Evolutionary conservation across 2,329 filamentous ascomycete genomes (phyloP).

Genomic region (Trichoderma lentiforme): DNA sequence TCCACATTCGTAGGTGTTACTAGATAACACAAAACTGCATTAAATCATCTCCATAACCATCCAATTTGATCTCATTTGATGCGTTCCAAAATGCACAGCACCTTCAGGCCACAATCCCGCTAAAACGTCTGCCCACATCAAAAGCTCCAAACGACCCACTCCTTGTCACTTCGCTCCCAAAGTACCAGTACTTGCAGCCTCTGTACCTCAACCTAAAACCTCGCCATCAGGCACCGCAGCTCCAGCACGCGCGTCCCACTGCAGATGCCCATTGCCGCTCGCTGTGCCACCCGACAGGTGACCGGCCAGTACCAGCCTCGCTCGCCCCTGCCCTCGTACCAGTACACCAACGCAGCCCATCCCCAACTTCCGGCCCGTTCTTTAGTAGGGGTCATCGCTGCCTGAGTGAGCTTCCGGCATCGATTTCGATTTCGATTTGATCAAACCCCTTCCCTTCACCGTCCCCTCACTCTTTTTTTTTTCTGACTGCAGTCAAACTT

Average conservation of each 20-base stretch:
- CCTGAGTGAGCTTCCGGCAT: constrained; percentile 10
- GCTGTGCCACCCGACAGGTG: not conserved
- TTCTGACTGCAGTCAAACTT: not conserved
- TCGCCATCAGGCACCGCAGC: not conserved
- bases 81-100: no score
- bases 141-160: not conserved
- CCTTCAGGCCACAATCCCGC: not conserved
- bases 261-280: not conserved
- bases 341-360: not conserved
- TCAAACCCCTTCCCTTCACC: constrained; percentile 8
- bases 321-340: not conserved
- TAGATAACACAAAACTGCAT: not conserved
- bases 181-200: not conserved
- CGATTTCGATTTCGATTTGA: constrained; percentile 6
- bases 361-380: not conserved
- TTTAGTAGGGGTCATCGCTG: constrained; percentile 12
- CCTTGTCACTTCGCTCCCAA: not conserved
- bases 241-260: not conserved
- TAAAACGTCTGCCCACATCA: not conserved
- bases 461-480: constrained; percentile 9
- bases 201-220: not conserved
- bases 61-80: no score
- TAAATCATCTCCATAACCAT: no score
- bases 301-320: not conserved
- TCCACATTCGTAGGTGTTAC: not conserved